These are phyloP conservation scores for Testicularia cyperi DNA, from an alignment of 1,284 basidiomycete genomes.

Conservation along the genomic window DNA sequence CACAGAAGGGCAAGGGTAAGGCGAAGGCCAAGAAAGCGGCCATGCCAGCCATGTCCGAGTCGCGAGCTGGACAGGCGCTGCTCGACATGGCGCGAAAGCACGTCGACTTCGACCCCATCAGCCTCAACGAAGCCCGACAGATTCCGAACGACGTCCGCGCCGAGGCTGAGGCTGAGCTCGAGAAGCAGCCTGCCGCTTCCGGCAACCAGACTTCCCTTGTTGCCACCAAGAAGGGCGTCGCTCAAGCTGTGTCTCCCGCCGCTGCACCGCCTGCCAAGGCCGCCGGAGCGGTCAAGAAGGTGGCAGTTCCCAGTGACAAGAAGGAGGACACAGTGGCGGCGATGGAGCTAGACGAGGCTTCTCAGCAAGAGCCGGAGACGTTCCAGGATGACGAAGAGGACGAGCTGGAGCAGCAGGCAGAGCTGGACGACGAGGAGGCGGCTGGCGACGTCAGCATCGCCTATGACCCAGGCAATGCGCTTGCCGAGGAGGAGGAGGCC, in stretches of 20 bases:
- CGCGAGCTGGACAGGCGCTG: conserved; percentile 48
- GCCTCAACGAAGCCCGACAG: conserved; percentile 31
- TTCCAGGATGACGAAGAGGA: conserved; percentile 16
- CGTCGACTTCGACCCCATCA: conserved; percentile 52
- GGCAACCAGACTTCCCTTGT: not conserved
- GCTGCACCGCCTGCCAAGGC: conserved; percentile 5
- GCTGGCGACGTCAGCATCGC: conserved; percentile 24
- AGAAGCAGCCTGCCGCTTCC: no score
- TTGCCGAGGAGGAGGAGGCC: conserved; percentile 48
- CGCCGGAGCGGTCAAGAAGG: not conserved
- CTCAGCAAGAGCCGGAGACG: no score
- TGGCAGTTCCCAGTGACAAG: conserved; percentile 2
- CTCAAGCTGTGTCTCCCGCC: no score
- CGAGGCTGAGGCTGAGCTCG: conserved; percentile 34
- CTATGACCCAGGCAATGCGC: conserved; percentile 46
- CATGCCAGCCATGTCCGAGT: conserved; percentile 21
- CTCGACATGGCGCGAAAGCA: conserved; percentile 50
- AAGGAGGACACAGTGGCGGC: conserved; percentile 7
- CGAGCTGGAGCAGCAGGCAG: conserved; percentile 15
- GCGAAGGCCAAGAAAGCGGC: conserved; percentile 3
- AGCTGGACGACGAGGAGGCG: conserved; percentile 11
- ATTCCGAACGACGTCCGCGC: conserved; percentile 21
- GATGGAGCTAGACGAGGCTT: conserved; percentile 1
- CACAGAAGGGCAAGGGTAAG: conserved; percentile 7
- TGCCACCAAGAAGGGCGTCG: no score